These are phyloP conservation scores for Naganishia antarctica DNA, from an alignment of 768 basidiomycete genomes.

Conservation along the genomic window DNA sequence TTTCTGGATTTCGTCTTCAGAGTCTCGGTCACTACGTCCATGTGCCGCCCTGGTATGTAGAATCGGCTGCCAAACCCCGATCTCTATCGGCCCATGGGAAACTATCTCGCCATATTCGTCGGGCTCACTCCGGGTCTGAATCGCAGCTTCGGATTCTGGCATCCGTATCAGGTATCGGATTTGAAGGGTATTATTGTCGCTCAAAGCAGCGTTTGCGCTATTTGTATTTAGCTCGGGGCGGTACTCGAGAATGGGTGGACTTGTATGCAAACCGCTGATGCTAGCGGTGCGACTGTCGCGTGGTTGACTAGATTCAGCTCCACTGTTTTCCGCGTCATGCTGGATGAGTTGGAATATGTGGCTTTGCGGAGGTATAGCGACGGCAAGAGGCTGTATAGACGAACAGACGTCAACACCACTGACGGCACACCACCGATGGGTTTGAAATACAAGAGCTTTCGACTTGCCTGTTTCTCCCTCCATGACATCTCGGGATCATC, in stretches of 20 bases:
- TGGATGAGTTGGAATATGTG: background rate
- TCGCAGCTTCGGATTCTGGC: conserved; percentile 13
- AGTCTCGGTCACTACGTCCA: background rate
- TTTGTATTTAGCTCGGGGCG: no score
- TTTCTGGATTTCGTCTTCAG: background rate
- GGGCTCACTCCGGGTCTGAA: conserved; percentile 14
- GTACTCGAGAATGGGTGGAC: background rate
- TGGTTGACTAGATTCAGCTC: background rate
- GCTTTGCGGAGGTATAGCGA: background rate
- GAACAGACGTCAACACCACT: background rate
- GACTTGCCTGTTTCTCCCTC: conserved; percentile 9
- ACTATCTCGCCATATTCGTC: conserved; percentile 18
- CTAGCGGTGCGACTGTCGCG: background rate
- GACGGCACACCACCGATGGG: no score
- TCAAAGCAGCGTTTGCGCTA: background rate
- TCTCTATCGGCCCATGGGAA: conserved; percentile 19
- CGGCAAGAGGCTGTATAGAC: background rate
- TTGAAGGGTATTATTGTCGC: background rate
- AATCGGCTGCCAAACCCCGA: conserved; percentile 4
- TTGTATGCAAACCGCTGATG: background rate
- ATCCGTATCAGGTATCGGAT: conserved; percentile 15
- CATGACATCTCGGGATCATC: background rate
- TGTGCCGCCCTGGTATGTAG: background rate
- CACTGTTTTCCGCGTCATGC: no score
- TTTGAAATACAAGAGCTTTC: no score